Evolutionary conservation across 116 monocot species (phyloP).

Genomic region (Dioscorea cayenensis): DNA sequence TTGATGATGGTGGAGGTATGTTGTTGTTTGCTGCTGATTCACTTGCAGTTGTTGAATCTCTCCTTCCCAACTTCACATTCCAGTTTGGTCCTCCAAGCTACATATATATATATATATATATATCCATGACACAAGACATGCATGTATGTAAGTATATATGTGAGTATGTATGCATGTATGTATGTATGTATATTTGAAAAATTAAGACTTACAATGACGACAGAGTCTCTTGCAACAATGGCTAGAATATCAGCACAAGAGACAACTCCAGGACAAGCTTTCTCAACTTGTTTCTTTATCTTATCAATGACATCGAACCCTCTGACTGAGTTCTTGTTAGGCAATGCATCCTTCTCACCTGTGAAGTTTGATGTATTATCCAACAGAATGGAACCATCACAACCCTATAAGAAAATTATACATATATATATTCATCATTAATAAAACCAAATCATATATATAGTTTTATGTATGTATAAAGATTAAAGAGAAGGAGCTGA

Average conservation of each 20-base stretch:
- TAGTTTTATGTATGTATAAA: too few species aligned
- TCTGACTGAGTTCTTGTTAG: slow-evolving; percentile 41
- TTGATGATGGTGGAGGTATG: slow-evolving; percentile 8
- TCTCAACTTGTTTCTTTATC: slow-evolving; percentile 42
- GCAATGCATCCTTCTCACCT: slow-evolving; percentile 41
- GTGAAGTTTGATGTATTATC: slow-evolving; percentile 38
- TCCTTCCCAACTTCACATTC: slow-evolving; percentile 37
- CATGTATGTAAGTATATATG: too few species aligned
- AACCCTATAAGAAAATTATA: slow-evolving; percentile 21
- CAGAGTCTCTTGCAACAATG: slow-evolving; percentile 43
- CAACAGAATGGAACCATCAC: slow-evolving; percentile 50
- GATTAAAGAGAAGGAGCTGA: neutral
- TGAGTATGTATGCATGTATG: neutral
- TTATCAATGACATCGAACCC: slow-evolving; percentile 47
- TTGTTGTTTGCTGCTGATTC: slow-evolving; percentile 20
- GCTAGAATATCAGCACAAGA: slow-evolving; percentile 58
- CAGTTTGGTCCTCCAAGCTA: slow-evolving; percentile 46
- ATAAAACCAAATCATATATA: too few species aligned
- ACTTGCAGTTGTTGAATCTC: slow-evolving; percentile 41
- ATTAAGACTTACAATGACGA: slow-evolving; percentile 24
- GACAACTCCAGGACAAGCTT: slow-evolving; percentile 33
- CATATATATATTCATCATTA: too few species aligned
- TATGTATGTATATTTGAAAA: neutral
- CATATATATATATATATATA: too few species aligned
- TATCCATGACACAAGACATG: neutral